These are phyloP conservation scores for Annona squamosa DNA, from an alignment of 164 flowering plant species.

Conservation along the genomic window DNA sequence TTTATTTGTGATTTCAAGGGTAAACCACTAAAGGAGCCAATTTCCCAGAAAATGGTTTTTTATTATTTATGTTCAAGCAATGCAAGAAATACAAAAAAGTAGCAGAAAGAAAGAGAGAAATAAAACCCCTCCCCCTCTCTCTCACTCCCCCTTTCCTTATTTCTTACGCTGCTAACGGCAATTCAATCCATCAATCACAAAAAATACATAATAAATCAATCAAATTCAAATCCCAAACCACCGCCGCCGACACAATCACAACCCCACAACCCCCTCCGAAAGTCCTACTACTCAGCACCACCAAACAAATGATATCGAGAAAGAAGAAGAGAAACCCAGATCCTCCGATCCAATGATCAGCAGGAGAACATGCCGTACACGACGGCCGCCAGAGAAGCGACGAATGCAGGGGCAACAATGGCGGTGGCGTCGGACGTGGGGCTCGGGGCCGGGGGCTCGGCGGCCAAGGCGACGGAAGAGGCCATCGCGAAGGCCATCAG, in stretches of 20 bases:
- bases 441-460: conserved; percentile 24
- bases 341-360: conserved; percentile 1
- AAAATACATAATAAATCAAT: not conserved
- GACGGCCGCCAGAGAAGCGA: conserved; percentile 6
- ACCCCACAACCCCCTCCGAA: not conserved
- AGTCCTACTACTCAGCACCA: not conserved
- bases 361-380: conserved; percentile 7
- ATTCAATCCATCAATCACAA: not conserved
- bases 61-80: not conserved
- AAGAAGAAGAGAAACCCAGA: not conserved
- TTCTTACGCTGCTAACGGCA: not conserved
- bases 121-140: not conserved
- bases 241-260: not conserved
- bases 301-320: not conserved
- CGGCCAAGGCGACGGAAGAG: conserved; percentile 22
- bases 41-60: no score
- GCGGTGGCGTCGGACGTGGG: conserved; percentile 13
- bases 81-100: not conserved
- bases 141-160: conserved; percentile 1
- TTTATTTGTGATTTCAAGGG: no score
- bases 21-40: no score
- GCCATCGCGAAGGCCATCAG: conserved; percentile 25
- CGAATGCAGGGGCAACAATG: not conserved
- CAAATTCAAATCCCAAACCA: no score
- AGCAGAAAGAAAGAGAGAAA: not conserved